A percentile compares a stretch with the other conserved stretches of the same genome.
These are phyloP conservation scores for Cryptococcus sp. DNA, from an alignment of 1,284 basidiomycete genomes.

Conservation along the genomic window DNA sequence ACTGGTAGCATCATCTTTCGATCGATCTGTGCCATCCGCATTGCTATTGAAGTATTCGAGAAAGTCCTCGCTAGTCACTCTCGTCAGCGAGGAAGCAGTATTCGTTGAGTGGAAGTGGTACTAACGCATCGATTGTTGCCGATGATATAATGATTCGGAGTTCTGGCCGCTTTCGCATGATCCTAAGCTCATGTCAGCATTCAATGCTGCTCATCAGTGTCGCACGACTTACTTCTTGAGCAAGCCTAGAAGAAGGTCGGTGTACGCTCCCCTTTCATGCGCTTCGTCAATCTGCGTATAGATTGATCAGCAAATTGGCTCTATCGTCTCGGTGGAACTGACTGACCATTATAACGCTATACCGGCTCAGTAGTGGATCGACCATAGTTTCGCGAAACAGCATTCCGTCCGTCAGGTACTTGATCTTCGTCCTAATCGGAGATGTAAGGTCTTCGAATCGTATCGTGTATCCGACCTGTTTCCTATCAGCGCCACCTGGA, in stretches of 20 bases:
- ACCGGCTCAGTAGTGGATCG: constrained; percentile 83
- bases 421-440: constrained; percentile 79
- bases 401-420: constrained; percentile 98
- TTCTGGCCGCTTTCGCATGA: constrained; percentile 82
- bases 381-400: constrained; percentile 91
- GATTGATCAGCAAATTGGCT: constrained; percentile 6
- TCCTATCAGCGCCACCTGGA: background rate
- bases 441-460: constrained; percentile 92
- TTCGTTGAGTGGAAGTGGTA: background rate
- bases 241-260: constrained; percentile 88
- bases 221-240: constrained; percentile 72
- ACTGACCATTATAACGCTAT: constrained; percentile 90
- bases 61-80: constrained; percentile 63
- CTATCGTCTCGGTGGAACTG: background rate
- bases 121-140: constrained; percentile 84
- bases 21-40: constrained; percentile 49
- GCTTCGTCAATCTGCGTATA: constrained; percentile 85
- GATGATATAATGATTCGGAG: constrained; percentile 90
- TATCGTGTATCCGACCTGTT: constrained; percentile 94
- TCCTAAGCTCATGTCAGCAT: constrained; percentile 58
- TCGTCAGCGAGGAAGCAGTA: constrained; percentile 1
- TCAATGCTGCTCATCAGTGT: background rate
- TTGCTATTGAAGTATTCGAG: constrained; percentile 78
- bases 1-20: constrained; percentile 53
- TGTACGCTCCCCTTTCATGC: constrained; percentile 92